A percentile compares a stretch with the other conserved stretches of the same genome.
These are phyloP conservation scores for Marsdenia floribunda DNA, from an alignment of 257 asterid species.

Conservation along the genomic window DNA sequence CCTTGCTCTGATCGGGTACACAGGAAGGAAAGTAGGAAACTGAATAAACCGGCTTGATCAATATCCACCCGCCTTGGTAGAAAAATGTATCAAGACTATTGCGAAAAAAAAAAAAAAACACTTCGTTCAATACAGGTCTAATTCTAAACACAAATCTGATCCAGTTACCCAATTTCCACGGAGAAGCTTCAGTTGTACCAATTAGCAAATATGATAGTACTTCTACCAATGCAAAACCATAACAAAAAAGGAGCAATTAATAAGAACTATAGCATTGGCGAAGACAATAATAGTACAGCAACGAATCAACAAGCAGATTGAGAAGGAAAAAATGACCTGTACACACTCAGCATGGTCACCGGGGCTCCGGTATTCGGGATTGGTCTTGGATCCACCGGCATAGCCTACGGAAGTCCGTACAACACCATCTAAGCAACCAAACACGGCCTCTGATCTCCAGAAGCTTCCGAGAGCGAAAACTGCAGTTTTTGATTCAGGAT, in stretches of 20 bases:
- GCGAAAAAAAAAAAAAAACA: neutral
- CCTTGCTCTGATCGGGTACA: no score
- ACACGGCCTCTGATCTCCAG: constrained; percentile 93
- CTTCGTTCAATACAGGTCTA: neutral
- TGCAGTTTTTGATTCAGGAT: constrained; percentile 49
- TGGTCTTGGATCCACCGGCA: constrained; percentile 69
- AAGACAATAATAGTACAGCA: neutral
- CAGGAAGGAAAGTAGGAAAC: neutral
- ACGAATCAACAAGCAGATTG: neutral
- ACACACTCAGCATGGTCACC: constrained; percentile 92
- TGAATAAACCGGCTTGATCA: neutral
- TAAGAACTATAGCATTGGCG: neutral
- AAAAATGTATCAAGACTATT: neutral
- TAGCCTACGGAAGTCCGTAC: constrained; percentile 73
- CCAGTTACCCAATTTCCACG: neutral
- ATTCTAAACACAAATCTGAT: neutral
- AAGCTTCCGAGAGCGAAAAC: constrained; percentile 92
- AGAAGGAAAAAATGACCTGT: constrained; percentile 37
- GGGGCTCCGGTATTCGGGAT: constrained; percentile 81
- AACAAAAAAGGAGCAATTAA: neutral
- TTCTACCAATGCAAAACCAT: neutral
- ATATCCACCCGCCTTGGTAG: neutral
- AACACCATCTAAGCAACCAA: constrained; percentile 86
- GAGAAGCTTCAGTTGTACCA: neutral
- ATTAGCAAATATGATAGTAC: neutral